Base-by-base conservation (phyloP, 805 yeast genomes). In the Candida yuanshanica region DNA sequence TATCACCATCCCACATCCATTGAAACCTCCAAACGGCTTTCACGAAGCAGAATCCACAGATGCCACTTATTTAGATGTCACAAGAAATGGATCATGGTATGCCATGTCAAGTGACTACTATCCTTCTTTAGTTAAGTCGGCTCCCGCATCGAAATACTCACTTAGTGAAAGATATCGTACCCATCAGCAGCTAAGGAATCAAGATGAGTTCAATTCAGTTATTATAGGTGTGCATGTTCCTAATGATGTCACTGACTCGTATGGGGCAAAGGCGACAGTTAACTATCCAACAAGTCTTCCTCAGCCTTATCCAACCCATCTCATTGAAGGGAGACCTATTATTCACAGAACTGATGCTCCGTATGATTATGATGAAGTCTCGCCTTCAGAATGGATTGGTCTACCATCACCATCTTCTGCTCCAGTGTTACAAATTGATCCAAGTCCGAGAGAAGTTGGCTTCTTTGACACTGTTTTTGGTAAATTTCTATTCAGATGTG, bases 51-150 rank as follows among this genome's bases (percentile, higher is more conserved):
- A 42, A 11, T 44, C 47, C 3, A 50, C 66, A 37, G 49, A 66
- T 27, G 79, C 81, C 3, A 82, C 91, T 10, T 80, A 80, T 50
- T 69, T 91, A 27, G 86, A 79, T 44, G 71, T 79, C 23, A 77
- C 89, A 0, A 68, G 66, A 23, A 66, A 68, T 36, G 81, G 83
- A 4, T 70, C 83, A 1, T 90, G 96, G 95, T 86, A 75, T 66
- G 96, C 96, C 4, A 70, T 91, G 75, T 83, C 95, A 18, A 83
- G 80, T 50, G 58, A 63, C 20, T 72, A 79, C 50, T 91, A 82
- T 57, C 96, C 96, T 0, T 80, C 95, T 0, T 62, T 91, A 37
- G 88, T 91, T 8, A 76, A 78, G 42, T 75, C 87, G 7, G 93
- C 96, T 0, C 91, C 95, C 0, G 53, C 74, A 2, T 82, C 96